These are phyloP conservation scores for Pyrus betulifolia DNA, from an alignment of 306 rosid species.

Conservation along the genomic window DNA sequence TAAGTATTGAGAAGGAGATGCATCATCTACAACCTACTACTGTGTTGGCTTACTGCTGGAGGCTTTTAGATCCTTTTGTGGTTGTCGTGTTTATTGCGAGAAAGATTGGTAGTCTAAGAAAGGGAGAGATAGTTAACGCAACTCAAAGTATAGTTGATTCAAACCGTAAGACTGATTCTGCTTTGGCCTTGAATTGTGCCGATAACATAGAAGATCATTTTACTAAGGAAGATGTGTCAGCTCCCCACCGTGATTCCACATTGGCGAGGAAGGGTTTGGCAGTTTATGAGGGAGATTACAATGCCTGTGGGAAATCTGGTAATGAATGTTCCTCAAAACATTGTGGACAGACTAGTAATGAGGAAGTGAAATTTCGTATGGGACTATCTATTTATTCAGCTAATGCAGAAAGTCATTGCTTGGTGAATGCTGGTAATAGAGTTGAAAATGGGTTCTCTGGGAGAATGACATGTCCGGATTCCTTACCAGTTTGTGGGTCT, in stretches of 20 bases:
- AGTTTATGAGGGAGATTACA: slow-evolving; percentile 21
- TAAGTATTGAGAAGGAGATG: slow-evolving; percentile 44
- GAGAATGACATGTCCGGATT: slow-evolving; percentile 20
- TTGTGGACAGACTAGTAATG: slow-evolving; percentile 12
- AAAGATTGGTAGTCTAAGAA: slow-evolving; percentile 79
- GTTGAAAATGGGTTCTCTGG: slow-evolving; percentile 25
- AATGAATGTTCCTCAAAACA: slow-evolving; percentile 16
- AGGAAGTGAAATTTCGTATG: slow-evolving; percentile 6
- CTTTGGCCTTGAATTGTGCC: slow-evolving; percentile 19
- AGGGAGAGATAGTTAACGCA: slow-evolving; percentile 73
- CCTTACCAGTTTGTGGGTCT: slow-evolving; percentile 27
- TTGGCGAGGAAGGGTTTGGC: slow-evolving; percentile 19
- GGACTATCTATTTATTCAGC: slow-evolving; percentile 10
- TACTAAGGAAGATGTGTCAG: slow-evolving; percentile 24
- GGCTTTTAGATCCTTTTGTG: slow-evolving; percentile 82
- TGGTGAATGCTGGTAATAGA: slow-evolving; percentile 11
- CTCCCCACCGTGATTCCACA: slow-evolving; percentile 21
- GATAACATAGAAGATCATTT: slow-evolving; percentile 5
- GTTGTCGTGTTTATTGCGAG: slow-evolving; percentile 48
- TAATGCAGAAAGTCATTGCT: neutral
- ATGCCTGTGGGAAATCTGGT: slow-evolving; percentile 27
- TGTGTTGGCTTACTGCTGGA: slow-evolving; percentile 66
- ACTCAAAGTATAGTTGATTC: slow-evolving; percentile 28
- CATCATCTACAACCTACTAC: slow-evolving; percentile 29
- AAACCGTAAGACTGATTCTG: slow-evolving; percentile 17